Conservation (phyloP, 2,329 filamentous ascomycete genomes). For the Beauveria varroae region DNA sequence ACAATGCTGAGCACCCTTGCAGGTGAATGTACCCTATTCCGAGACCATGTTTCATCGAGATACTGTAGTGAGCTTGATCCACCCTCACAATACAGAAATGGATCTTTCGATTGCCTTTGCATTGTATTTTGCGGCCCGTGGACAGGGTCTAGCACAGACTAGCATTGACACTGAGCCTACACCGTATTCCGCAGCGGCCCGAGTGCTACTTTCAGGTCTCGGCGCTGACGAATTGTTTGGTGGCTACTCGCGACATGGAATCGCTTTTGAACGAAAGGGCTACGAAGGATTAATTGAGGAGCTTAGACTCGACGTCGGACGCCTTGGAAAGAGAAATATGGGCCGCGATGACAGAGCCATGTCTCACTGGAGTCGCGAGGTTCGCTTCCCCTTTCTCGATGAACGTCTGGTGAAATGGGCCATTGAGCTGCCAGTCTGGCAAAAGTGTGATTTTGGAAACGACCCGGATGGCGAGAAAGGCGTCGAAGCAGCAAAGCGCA, state of each 20-base stretch:
- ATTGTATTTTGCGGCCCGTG: slow-evolving; percentile 89
- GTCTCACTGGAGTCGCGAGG: slow-evolving; percentile 81
- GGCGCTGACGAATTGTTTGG: slow-evolving; percentile 96
- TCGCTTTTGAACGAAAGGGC: slow-evolving; percentile 63
- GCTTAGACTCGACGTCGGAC: slow-evolving; percentile 73
- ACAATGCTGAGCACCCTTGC: slow-evolving; percentile 7
- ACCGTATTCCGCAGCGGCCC: slow-evolving; percentile 60
- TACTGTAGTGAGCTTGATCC: slow-evolving; percentile 68
- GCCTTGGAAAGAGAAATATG: slow-evolving; percentile 88
- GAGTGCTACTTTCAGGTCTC: slow-evolving; percentile 83
- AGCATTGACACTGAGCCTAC: slow-evolving; percentile 18
- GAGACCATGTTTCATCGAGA: slow-evolving; percentile 64
- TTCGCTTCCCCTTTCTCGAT: slow-evolving; percentile 84
- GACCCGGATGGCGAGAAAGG: slow-evolving; percentile 20
- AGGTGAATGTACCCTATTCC: slow-evolving; percentile 74
- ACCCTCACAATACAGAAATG: slow-evolving; percentile 97
- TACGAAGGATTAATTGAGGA: slow-evolving; percentile 71
- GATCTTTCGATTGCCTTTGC: slow-evolving; percentile 90
- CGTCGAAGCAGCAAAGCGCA: slow-evolving; percentile 73
- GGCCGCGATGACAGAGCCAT: slow-evolving; percentile 90
- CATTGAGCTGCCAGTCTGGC: slow-evolving; percentile 63
- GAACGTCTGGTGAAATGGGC: slow-evolving; percentile 80
- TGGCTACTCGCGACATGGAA: slow-evolving; percentile 78
- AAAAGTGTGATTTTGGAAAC: slow-evolving; percentile 82
- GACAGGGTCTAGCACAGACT: slow-evolving; percentile 44